A percentile compares a stretch with the other conserved stretches of the same genome.
phyloP scores from a whole-genome alignment of 164 flowering plant species.

The Vitis labrusca region DNA sequence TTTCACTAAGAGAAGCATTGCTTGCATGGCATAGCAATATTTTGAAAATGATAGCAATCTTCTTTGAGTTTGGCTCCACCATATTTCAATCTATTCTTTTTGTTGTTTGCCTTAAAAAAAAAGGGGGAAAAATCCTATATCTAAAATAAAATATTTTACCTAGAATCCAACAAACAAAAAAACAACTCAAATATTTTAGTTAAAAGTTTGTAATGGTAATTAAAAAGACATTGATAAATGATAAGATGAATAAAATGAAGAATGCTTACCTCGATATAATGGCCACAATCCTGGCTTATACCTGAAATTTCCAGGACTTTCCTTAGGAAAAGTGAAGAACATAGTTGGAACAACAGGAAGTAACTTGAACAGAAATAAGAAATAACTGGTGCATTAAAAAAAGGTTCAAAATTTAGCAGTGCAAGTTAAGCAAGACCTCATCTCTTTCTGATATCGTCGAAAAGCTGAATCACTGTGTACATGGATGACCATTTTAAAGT shows the following conservation, averaged over 20 bases:
- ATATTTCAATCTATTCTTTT: too few species aligned
- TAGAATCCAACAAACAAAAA: too few species aligned
- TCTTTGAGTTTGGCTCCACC: too few species aligned
- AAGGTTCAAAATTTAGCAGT: not conserved
- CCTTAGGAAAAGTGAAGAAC: not conserved
- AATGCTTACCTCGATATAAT: slow-evolving; percentile 76
- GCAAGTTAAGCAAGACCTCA: slow-evolving; percentile 54
- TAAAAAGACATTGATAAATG: not conserved
- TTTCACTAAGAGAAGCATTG: too few species aligned
- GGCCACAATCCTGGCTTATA: slow-evolving; percentile 88
- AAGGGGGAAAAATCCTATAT: too few species aligned
- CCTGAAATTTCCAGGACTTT: slow-evolving; percentile 44
- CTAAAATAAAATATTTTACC: too few species aligned
- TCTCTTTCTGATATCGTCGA: slow-evolving; percentile 85
- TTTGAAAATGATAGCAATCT: too few species aligned
- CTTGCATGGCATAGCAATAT: too few species aligned
- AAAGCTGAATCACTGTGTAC: slow-evolving; percentile 86
- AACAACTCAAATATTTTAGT: too few species aligned
- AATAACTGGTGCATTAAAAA: not conserved
- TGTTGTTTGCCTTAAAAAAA: too few species aligned
- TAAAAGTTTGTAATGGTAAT: too few species aligned
- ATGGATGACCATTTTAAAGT: slow-evolving; percentile 87
- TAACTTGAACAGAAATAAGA: not conserved
- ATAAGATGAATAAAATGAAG: not conserved
- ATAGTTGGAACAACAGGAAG: slow-evolving; percentile 1